phyloP scores from a whole-genome alignment of 2,329 filamentous ascomycete genomes.

The Talaromyces sp. region DNA sequence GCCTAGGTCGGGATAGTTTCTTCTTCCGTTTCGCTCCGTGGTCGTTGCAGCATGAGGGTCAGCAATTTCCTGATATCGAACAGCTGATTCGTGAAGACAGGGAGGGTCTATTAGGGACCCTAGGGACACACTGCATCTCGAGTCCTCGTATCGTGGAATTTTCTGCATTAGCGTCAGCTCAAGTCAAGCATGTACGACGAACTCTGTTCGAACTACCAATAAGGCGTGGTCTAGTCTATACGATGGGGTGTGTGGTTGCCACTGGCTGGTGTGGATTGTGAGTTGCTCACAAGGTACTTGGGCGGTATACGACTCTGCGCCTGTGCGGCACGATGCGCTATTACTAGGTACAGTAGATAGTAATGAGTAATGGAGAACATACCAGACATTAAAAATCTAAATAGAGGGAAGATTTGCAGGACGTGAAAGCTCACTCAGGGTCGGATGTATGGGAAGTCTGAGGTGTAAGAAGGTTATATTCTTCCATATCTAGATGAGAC shows the following conservation, averaged over 20 bases:
- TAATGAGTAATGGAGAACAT: no score
- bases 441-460: no score
- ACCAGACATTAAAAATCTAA: no score
- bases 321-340: neutral
- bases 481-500: no score
- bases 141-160: neutral
- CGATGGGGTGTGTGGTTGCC: neutral
- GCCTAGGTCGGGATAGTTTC: neutral
- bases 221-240: neutral
- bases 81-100: neutral
- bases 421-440: no score
- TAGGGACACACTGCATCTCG: neutral
- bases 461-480: no score
- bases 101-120: neutral
- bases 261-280: neutral
- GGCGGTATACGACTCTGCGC: neutral
- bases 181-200: neutral
- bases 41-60: neutral
- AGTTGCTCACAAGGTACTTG: slow-evolving; percentile 15
- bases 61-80: neutral
- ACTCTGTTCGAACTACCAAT: neutral
- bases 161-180: neutral
- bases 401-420: no score
- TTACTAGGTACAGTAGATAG: neutral
- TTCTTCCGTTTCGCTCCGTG: neutral